Percentiles rank a stretch among this genome's conserved stretches.
Evolutionary conservation across 2,329 filamentous ascomycete species (phyloP).

Genomic region (Diplodia sapinea): DNA sequence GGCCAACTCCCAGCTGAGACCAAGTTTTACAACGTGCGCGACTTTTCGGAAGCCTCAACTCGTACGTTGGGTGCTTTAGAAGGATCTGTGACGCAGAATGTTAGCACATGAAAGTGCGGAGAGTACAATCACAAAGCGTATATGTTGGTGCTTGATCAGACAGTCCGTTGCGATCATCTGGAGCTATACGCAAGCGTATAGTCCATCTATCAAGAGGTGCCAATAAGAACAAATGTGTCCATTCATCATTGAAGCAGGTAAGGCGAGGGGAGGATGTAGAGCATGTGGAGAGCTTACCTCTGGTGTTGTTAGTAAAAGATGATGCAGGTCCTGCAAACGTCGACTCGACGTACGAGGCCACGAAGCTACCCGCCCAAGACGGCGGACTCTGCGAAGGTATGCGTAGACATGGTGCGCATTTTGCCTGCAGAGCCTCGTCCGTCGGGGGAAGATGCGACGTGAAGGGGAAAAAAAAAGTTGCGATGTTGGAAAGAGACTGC

Average conservation of each 20-base stretch:
- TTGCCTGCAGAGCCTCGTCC: conserved; percentile 67
- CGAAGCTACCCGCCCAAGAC: not conserved
- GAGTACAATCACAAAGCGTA: conserved; percentile 25
- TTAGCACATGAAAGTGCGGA: conserved; percentile 8
- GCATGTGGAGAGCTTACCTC: not conserved
- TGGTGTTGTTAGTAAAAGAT: not conserved
- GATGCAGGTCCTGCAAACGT: not conserved
- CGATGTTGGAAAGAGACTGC: not conserved
- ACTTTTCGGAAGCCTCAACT: not conserved
- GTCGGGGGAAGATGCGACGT: not conserved
- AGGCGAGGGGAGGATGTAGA: conserved; percentile 46
- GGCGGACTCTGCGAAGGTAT: not conserved
- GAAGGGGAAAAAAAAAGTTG: not conserved
- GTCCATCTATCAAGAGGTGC: conserved; percentile 91
- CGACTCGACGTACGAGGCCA: not conserved
- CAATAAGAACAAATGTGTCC: conserved; percentile 66
- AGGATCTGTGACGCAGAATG: not conserved
- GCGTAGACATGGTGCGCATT: not conserved
- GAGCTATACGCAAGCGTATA: conserved; percentile 43
- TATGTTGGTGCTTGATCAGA: conserved; percentile 59
- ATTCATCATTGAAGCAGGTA: conserved; percentile 11
- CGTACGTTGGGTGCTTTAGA: not conserved
- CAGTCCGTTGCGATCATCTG: conserved; percentile 79
- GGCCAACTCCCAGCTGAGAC: conserved; percentile 4
- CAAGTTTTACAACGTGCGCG: not conserved